Base-by-base conservation (phyloP, 306 rosid genomes). In the Notholithocarpus densiflorus region DNA sequence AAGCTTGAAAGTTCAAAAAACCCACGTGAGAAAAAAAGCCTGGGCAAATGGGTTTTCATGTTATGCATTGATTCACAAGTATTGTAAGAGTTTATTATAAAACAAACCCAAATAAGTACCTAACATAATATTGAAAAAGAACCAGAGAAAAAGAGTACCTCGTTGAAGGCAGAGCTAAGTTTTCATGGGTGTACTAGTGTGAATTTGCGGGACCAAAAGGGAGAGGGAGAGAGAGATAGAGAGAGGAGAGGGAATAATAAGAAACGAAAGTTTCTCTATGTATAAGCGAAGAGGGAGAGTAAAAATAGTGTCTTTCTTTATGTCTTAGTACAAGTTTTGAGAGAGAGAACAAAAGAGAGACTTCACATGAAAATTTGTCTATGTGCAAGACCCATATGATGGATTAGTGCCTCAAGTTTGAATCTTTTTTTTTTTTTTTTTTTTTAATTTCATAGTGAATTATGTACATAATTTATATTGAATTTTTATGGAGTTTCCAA, bases 11-110 rank as follows among this genome's bases (percentile, higher is more conserved):
- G 81, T 61, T 81, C 78, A 69, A 85, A 48, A 83, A 78, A 72
- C 76, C 77, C 82, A 90, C 83, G 84, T 86, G 75, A 84, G 82
- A 86, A 52, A 82, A 72, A 31, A 79, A 81, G 75, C 89, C 84
- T 84, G 83, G 79, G 85, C 85, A 82, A 91, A 82, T 82, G 88
- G 92, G 86, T 75, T 81, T 57, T 56, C 73, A 84, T 80, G 85
- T 78, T 81, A 56, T 29, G 61, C 80, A 80, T 80, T 81, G 88
- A 83, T 85, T 86, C 81, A 79, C 81, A 86, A 83, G 77, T 77
- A 73, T 54, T 72, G 56, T 45, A 60, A 79, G 56, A 55, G 71
- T 81, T 68, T 54, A 81, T 57, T 51, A 74, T 26, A 43, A 82
- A 72, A 64, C 60, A 57, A 57, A 75, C 81, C 79, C 75, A 84